Evolutionary conservation across 2,329 filamentous ascomycete genomes (phyloP), one percentile per base, ranked within the genome.

Genomic region (Aspergillus latus): DNA sequence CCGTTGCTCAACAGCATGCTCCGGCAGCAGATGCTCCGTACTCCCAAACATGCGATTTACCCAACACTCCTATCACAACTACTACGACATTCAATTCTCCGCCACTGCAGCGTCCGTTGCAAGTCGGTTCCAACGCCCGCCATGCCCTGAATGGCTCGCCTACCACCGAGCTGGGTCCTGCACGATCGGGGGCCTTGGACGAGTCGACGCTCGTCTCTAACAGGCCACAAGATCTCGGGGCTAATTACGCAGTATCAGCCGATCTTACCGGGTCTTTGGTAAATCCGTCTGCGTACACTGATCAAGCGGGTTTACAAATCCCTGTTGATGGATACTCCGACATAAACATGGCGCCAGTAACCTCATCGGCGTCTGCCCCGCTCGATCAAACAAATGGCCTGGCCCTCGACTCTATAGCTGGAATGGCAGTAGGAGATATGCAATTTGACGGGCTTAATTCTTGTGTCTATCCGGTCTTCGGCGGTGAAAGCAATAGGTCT

Each of bases 401-500:
- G 32, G 56, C 62, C 1, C 52, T 70, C 37, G 62, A 64, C 44
- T 52, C 69, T 36, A 62, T 66, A 28, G 54, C 66, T 5, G 65
- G 62, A 2, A 59, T 68, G 56, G 62, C 68, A 29, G 62, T 66
- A 16, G 49, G 64, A 28, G 63, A 67, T 52, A 56, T 68, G 21
- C 64, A 67, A 30, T 68, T 75, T 11, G 76, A 78, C 46, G 65
- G 72, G 15, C 68, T 72, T 50, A 66, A 68, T 10, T 65, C 68
- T 4, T 78, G 72, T 58, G 70, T 89, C 4, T 89, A 95, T 64
- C 91, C 93, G 0, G 88, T 97, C 28, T 97, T 97, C 73, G 91
- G 91, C 13, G 87, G 84, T 28, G 91, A 96, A 65, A 88, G 90
- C 58, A 92, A 89, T 64, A 89, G 93, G 56, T 96, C 92, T 2